Evolutionary conservation across 2,329 filamentous ascomycete genomes (phyloP).

Genomic region (Trichoderma atrobrunneum): DNA sequence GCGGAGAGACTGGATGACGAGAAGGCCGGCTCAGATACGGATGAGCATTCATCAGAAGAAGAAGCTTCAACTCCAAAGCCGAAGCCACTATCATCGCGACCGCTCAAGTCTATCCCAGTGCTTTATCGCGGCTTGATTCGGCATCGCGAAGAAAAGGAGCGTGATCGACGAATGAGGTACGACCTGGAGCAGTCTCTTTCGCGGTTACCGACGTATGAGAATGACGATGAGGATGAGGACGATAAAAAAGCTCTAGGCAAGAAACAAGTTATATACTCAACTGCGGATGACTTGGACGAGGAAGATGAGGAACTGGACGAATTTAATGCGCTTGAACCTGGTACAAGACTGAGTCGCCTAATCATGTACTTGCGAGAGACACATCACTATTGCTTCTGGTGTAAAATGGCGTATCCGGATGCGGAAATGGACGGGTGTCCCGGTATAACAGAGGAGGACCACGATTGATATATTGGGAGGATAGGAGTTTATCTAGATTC

Average conservation of each 20-base stretch:
- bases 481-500: background rate
- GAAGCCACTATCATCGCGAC: slow-evolving; percentile 44
- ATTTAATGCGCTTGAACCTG: slow-evolving; percentile 67
- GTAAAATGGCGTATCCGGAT: slow-evolving; percentile 78
- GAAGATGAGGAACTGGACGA: slow-evolving; percentile 77
- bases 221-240: slow-evolving; percentile 68
- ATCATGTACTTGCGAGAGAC: slow-evolving; percentile 67
- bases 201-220: slow-evolving; percentile 64
- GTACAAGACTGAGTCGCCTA: slow-evolving; percentile 64
- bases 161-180: slow-evolving; percentile 61
- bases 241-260: slow-evolving; percentile 68
- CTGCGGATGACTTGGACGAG: slow-evolving; percentile 69
- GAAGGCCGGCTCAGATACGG: slow-evolving; percentile 23
- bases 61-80: slow-evolving; percentile 30
- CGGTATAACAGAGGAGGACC: slow-evolving; percentile 80
- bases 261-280: slow-evolving; percentile 51
- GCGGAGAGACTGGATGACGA: slow-evolving; percentile 72
- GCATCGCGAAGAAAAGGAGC: slow-evolving; percentile 66
- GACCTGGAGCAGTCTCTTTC: slow-evolving; percentile 65
- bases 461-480: slow-evolving; percentile 41
- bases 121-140: slow-evolving; percentile 76
- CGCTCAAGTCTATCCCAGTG: slow-evolving; percentile 67
- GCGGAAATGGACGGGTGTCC: slow-evolving; percentile 82
- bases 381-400: slow-evolving; percentile 92
- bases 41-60: slow-evolving; percentile 22